These are phyloP conservation scores for Allium sativum DNA, from an alignment of 106 monocot genomes.

Conservation along the genomic window DNA sequence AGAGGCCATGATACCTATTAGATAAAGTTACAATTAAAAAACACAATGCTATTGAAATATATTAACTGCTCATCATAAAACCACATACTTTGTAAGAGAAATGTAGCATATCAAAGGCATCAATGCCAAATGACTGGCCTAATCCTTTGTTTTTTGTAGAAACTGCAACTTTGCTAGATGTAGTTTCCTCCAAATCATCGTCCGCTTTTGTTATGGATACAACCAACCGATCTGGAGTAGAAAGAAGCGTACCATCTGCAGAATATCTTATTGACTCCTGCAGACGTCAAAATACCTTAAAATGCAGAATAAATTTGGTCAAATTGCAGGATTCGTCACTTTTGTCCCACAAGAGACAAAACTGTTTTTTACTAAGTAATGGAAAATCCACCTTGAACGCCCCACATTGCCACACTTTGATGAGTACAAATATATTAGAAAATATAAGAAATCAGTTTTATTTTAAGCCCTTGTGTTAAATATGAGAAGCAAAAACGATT, in stretches of 20 bases:
- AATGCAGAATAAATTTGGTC: not conserved
- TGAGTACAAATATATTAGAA: too few species aligned
- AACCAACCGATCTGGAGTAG: constrained; percentile 66
- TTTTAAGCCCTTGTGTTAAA: too few species aligned
- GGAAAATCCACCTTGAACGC: too few species aligned
- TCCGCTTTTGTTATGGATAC: constrained; percentile 44
- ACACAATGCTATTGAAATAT: not conserved
- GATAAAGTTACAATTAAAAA: constrained; percentile 6
- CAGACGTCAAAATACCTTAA: not conserved
- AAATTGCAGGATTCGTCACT: too few species aligned
- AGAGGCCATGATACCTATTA: constrained; percentile 94
- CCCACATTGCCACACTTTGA: too few species aligned
- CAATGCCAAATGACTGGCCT: constrained; percentile 50
- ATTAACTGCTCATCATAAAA: not conserved
- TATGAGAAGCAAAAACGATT: too few species aligned
- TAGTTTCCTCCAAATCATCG: constrained; percentile 26
- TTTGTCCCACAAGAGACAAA: too few species aligned
- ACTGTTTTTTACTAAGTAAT: too few species aligned
- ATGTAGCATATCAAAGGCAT: constrained; percentile 70
- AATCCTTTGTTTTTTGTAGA: constrained; percentile 19
- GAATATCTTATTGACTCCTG: constrained; percentile 94
- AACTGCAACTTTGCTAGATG: constrained; percentile 15
- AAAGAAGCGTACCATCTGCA: constrained; percentile 58
- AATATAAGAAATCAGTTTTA: too few species aligned
- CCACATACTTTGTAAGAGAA: constrained; percentile 75